Evolutionary conservation across 495 filamentous ascomycete species (phyloP).

Genomic region (Talaromyces ruber): DNA sequence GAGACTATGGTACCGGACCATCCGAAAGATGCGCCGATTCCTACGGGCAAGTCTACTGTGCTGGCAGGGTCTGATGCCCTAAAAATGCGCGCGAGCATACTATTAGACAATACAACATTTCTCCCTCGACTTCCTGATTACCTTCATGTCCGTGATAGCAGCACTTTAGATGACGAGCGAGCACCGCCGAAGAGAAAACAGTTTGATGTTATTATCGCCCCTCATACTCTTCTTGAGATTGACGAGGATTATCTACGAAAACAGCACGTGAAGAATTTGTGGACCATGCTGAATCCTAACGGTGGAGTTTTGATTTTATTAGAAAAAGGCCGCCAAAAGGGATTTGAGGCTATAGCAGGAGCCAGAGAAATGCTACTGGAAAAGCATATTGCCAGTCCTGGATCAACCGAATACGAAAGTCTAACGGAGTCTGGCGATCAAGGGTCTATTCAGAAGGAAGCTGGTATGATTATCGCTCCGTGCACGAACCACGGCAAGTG

Average conservation of each 20-base stretch:
- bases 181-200: slow-evolving; percentile 55
- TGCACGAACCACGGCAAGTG: slow-evolving; percentile 88
- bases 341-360: slow-evolving; percentile 85
- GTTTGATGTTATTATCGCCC: slow-evolving; percentile 85
- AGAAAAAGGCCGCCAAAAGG: slow-evolving; percentile 85
- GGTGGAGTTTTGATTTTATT: slow-evolving; percentile 82
- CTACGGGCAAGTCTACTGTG: slow-evolving; percentile 53
- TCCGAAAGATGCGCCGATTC: slow-evolving; percentile 27
- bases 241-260: slow-evolving; percentile 67
- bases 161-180: slow-evolving; percentile 35
- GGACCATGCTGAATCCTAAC: slow-evolving; percentile 73
- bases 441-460: slow-evolving; percentile 47
- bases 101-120: slow-evolving; percentile 86
- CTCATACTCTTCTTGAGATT: slow-evolving; percentile 69
- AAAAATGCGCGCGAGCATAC: slow-evolving; percentile 62
- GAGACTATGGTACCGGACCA: slow-evolving; percentile 46
- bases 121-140: slow-evolving; percentile 90
- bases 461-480: slow-evolving; percentile 88
- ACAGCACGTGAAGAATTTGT: slow-evolving; percentile 72
- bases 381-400: slow-evolving; percentile 62
- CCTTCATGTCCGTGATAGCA: slow-evolving; percentile 47
- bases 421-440: slow-evolving; percentile 26
- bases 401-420: slow-evolving; percentile 35
- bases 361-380: slow-evolving; percentile 71
- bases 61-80: slow-evolving; percentile 55